phyloP scores from a whole-genome alignment of 2,329 filamentous ascomycete species.

The Sclerotinia trifoliorum region DNA sequence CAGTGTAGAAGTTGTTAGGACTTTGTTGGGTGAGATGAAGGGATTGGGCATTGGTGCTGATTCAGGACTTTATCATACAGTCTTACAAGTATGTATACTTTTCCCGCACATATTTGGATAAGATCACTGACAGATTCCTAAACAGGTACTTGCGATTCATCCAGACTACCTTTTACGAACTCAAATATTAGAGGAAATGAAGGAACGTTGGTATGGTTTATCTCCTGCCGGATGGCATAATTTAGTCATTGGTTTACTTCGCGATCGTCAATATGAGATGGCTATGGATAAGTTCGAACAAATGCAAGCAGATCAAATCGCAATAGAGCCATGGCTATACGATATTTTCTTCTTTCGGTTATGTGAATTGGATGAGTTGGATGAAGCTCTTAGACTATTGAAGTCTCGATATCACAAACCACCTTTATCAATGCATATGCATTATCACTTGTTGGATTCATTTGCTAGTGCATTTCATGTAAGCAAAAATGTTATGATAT shows the following conservation, averaged over 20 bases:
- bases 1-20: conserved; percentile 60
- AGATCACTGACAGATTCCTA: not conserved
- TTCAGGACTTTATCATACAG: conserved; percentile 66
- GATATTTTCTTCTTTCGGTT: conserved; percentile 75
- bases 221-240: conserved; percentile 62
- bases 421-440: conserved; percentile 45
- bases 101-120: conserved; percentile 1
- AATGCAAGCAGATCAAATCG: conserved; percentile 57
- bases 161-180: conserved; percentile 78
- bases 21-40: conserved; percentile 72
- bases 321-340: conserved; percentile 69
- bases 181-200: conserved; percentile 71
- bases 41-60: conserved; percentile 60
- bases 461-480: conserved; percentile 64
- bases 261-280: conserved; percentile 80
- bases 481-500: conserved; percentile 42
- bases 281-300: conserved; percentile 69
- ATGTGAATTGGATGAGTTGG: conserved; percentile 68
- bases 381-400: conserved; percentile 72
- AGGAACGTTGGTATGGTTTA: conserved; percentile 66
- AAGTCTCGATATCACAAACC: conserved; percentile 50
- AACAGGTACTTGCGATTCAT: conserved; percentile 71
- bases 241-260: conserved; percentile 70
- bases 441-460: conserved; percentile 72
- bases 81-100: conserved; percentile 56